Percentiles rank a stretch among this genome's conserved stretches.
Evolutionary conservation across 345 rosid genomes (phyloP).

Genomic region (Brassica nigra): DNA sequence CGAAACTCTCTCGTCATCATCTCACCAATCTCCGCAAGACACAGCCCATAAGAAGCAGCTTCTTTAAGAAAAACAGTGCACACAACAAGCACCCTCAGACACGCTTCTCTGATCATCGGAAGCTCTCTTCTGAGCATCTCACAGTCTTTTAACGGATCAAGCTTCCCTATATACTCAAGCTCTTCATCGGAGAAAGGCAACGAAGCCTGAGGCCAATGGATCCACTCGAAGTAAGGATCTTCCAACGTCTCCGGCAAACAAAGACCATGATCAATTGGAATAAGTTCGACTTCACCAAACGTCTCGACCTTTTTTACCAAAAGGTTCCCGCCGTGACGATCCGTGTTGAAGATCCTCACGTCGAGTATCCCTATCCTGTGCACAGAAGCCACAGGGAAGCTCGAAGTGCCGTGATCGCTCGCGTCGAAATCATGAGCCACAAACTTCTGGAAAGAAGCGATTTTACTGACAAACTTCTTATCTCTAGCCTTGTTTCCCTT

Average conservation of each 20-base stretch:
- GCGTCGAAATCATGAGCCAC: slow-evolving; percentile 95
- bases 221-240: slow-evolving; percentile 99
- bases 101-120: slow-evolving; percentile 94
- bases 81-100: slow-evolving; percentile 75
- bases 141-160: slow-evolving; percentile 67
- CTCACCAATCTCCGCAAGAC: slow-evolving; percentile 96
- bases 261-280: slow-evolving; percentile 97
- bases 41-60: slow-evolving; percentile 76
- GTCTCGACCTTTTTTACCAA: slow-evolving; percentile 74
- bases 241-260: slow-evolving; percentile 95
- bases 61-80: slow-evolving; percentile 86
- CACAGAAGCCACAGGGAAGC: slow-evolving; percentile 89
- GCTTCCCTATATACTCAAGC: slow-evolving; percentile 70
- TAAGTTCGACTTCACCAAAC: slow-evolving; percentile 85
- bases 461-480: slow-evolving; percentile 85
- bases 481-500: slow-evolving; percentile 61
- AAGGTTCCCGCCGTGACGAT: slow-evolving; percentile 96
- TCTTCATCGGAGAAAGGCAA: slow-evolving; percentile 96
- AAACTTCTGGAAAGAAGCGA: slow-evolving; percentile 92
- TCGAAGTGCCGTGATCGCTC: slow-evolving; percentile 93
- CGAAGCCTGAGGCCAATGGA: slow-evolving; percentile 99
- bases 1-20: slow-evolving; percentile 98
- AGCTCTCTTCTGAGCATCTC: slow-evolving; percentile 79
- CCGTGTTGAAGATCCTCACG: slow-evolving; percentile 86
- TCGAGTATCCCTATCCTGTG: slow-evolving; percentile 94